These are phyloP conservation scores for Phytophthora europaea DNA, from an alignment of 352 stramenopile genomes.

Conservation along the genomic window DNA sequence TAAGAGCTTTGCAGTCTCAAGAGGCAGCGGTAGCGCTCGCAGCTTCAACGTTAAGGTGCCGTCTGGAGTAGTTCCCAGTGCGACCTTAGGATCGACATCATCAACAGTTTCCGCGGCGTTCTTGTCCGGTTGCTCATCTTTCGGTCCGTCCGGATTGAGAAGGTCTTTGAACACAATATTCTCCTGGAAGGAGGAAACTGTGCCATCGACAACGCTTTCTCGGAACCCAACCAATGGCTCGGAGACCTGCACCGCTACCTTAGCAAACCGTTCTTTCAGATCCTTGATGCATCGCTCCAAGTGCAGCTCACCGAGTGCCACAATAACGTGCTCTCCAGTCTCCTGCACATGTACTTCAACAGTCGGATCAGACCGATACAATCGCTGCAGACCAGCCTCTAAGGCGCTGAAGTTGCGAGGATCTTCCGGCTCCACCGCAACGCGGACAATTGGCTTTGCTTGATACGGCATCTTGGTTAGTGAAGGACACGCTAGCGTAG, in stretches of 20 bases:
- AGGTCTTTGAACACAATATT: slow-evolving; percentile 80
- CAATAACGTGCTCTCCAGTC: slow-evolving; percentile 92
- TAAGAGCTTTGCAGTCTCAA: slow-evolving; percentile 69
- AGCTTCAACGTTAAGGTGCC: slow-evolving; percentile 80
- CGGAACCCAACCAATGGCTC: slow-evolving; percentile 91
- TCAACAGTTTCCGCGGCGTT: neutral
- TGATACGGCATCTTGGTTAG: slow-evolving; percentile 92
- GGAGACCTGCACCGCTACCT: slow-evolving; percentile 85
- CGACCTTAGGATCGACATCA: slow-evolving; percentile 44
- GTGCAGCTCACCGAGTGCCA: slow-evolving; percentile 93
- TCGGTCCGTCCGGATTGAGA: slow-evolving; percentile 38
- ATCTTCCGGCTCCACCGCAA: slow-evolving; percentile 91
- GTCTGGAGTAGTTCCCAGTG: slow-evolving; percentile 71
- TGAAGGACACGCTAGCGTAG: slow-evolving; percentile 80
- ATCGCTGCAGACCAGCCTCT: slow-evolving; percentile 87
- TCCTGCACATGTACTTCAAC: slow-evolving; percentile 94
- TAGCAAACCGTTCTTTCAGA: slow-evolving; percentile 89
- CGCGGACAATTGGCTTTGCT: slow-evolving; percentile 93
- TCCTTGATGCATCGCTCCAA: slow-evolving; percentile 94
- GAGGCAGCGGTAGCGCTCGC: slow-evolving; percentile 79
- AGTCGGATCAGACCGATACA: slow-evolving; percentile 94
- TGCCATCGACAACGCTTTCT: slow-evolving; percentile 83
- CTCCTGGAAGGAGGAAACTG: slow-evolving; percentile 71
- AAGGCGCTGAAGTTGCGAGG: slow-evolving; percentile 88
- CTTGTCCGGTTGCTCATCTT: slow-evolving; percentile 26